These are phyloP conservation scores for Didymella keratinophila DNA, from an alignment of 2,329 filamentous ascomycete species.

Conservation along the genomic window DNA sequence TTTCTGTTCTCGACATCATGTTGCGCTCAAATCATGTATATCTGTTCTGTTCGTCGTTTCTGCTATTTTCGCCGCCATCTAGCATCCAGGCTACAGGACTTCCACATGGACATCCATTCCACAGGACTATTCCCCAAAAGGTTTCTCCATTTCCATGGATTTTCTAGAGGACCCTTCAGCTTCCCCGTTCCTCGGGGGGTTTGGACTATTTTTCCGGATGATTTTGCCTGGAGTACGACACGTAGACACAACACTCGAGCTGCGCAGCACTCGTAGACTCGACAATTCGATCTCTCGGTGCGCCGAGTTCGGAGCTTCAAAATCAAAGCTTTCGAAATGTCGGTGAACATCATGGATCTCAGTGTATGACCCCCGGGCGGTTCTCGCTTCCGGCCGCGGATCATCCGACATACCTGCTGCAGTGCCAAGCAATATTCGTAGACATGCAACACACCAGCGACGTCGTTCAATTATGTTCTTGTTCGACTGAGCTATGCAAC, in stretches of 20 bases:
- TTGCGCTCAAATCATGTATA: conserved; percentile 40
- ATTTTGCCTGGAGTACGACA: conserved; percentile 1
- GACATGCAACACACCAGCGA: conserved; percentile 28
- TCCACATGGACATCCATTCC: conserved; percentile 30
- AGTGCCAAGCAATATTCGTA: conserved; percentile 32
- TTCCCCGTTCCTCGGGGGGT: conserved; percentile 17
- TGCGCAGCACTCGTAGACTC: conserved; percentile 40
- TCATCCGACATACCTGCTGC: conserved; percentile 25
- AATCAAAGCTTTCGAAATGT: conserved; percentile 38
- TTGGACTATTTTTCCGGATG: conserved; percentile 9
- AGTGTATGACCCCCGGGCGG: conserved; percentile 30
- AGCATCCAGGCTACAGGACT: conserved; percentile 39
- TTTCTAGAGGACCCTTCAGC: conserved; percentile 31
- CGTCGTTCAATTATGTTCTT: conserved; percentile 41
- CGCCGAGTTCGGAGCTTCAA: conserved; percentile 39
- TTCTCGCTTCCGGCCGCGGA: conserved; percentile 29
- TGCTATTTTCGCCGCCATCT: conserved; percentile 41
- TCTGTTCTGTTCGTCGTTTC: conserved; percentile 30
- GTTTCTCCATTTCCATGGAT: conserved; percentile 30
- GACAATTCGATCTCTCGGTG: conserved; percentile 34
- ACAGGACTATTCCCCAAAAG: conserved; percentile 28
- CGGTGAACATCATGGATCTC: conserved; percentile 30
- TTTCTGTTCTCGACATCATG: conserved; percentile 31
- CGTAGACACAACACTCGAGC: conserved; percentile 18
- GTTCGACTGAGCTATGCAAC: conserved; percentile 32